Conservation (phyloP, 2,329 filamentous ascomycete genomes). For the Sordariomycetes sp. region DNA sequence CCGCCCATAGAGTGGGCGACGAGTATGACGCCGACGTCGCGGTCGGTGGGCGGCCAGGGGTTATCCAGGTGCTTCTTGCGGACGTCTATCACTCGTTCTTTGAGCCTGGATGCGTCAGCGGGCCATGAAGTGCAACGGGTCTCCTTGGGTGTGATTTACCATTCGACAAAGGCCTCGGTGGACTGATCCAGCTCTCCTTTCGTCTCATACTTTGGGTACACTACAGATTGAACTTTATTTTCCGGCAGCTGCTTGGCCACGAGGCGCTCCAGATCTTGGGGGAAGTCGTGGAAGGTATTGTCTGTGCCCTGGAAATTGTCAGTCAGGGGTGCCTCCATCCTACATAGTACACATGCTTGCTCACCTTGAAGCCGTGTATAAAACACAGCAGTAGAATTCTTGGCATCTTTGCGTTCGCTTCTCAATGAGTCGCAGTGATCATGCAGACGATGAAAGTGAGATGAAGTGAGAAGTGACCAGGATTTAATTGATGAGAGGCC, state of each 20-base stretch:
- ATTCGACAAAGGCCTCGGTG: conserved; percentile 34
- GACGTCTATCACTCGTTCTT: conserved; percentile 71
- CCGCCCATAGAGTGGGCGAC: conserved; percentile 82
- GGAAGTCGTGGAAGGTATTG: conserved; percentile 60
- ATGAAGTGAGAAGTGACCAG: too few relatives aligned
- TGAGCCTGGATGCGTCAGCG: conserved; percentile 46
- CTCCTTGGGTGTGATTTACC: conserved; percentile 19
- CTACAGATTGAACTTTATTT: conserved; percentile 48
- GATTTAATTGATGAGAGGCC: background rate
- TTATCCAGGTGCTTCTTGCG: conserved; percentile 59
- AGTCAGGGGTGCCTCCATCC: background rate
- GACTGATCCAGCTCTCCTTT: conserved; percentile 53
- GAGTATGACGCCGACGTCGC: conserved; percentile 70
- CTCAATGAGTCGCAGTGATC: too few relatives aligned
- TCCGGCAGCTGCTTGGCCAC: conserved; percentile 51
- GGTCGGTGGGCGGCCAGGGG: conserved; percentile 69
- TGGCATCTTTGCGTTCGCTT: too few relatives aligned
- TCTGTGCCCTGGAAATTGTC: conserved; percentile 47
- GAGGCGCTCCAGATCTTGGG: conserved; percentile 48
- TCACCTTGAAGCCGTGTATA: conserved; percentile 65
- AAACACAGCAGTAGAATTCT: conserved; percentile 67
- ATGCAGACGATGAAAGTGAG: too few relatives aligned
- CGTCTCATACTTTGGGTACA: conserved; percentile 68
- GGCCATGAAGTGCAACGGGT: background rate
- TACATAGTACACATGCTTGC: background rate